phyloP scores from a whole-genome alignment of 139 green algal species.

The Nannochloris sp. region DNA sequence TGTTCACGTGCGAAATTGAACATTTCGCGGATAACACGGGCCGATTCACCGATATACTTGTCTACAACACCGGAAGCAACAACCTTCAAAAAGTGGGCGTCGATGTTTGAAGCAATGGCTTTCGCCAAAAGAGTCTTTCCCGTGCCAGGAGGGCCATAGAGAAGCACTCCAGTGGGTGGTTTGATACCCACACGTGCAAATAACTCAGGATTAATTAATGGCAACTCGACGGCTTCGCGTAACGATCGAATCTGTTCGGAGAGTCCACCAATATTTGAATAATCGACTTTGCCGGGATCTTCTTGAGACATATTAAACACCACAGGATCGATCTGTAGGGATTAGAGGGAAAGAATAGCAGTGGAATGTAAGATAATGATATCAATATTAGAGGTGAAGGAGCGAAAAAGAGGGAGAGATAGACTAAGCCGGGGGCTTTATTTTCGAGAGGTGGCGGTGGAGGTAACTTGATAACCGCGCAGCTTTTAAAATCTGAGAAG shows the following conservation, averaged over 20 bases:
- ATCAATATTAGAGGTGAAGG: too few species aligned
- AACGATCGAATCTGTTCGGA: constrained; percentile 85
- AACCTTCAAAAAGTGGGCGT: constrained; percentile 97
- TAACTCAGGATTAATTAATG: constrained; percentile 99
- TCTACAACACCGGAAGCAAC: constrained; percentile 95
- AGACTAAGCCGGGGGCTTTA: too few species aligned
- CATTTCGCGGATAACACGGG: constrained; percentile 97
- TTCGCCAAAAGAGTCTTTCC: constrained; percentile 96
- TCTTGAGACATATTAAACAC: constrained; percentile 99
- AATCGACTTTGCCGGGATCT: constrained; percentile 95
- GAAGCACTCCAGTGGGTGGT: constrained; percentile 89
- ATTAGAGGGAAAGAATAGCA: not conserved
- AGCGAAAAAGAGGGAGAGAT: too few species aligned
- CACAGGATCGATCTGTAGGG: constrained; percentile 83
- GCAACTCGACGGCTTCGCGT: constrained; percentile 95
- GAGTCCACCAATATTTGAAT: constrained; percentile 92
- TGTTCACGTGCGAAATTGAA: constrained; percentile 92
- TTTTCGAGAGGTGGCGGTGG: too few species aligned
- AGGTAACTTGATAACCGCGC: too few species aligned
- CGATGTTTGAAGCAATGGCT: constrained; percentile 91
- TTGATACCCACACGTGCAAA: constrained; percentile 98
- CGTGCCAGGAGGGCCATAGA: constrained; percentile 73
- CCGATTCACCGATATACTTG: constrained; percentile 99
- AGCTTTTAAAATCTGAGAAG: too few species aligned
- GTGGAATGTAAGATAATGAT: too few species aligned